Percentiles rank a stretch among this genome's conserved stretches.
These are phyloP conservation scores for Cladophialophora carrionii DNA, from an alignment of 2,329 filamentous ascomycete genomes.

Conservation along the genomic window DNA sequence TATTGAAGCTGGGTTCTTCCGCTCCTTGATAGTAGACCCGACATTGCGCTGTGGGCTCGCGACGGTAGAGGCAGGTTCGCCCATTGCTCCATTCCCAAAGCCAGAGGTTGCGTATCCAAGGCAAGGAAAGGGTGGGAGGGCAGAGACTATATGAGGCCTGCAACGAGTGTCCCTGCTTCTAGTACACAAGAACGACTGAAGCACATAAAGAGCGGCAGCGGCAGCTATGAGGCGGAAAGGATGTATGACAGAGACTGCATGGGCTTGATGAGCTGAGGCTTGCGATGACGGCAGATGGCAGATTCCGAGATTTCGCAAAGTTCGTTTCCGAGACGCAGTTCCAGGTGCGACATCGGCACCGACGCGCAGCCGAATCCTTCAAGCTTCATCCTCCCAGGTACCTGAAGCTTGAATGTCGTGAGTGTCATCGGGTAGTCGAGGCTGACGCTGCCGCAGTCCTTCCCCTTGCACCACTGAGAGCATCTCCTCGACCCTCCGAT, in stretches of 20 bases:
- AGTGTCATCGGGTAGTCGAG: background rate
- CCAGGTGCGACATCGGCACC: background rate
- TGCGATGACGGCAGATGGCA: slow-evolving; percentile 15
- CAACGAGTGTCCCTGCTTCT: background rate
- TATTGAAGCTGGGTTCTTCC: slow-evolving; percentile 40
- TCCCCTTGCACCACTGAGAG: background rate
- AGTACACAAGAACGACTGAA: background rate
- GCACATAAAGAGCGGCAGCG: background rate
- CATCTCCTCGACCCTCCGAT: slow-evolving; percentile 17
- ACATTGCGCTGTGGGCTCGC: slow-evolving; percentile 27
- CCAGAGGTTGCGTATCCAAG: slow-evolving; percentile 6
- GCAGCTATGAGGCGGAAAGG: background rate
- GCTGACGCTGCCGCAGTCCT: background rate
- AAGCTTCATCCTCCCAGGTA: background rate
- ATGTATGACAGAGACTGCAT: background rate
- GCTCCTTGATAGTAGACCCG: slow-evolving; percentile 34
- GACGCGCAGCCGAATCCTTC: background rate
- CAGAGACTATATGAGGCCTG: background rate
- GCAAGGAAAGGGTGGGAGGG: background rate
- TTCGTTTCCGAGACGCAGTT: slow-evolving; percentile 9
- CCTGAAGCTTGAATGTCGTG: slow-evolving; percentile 1
- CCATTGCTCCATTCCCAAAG: slow-evolving; percentile 34
- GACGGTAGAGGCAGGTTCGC: slow-evolving; percentile 23
- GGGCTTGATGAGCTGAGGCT: background rate
- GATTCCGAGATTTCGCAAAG: slow-evolving; percentile 15